These are phyloP conservation scores for Saururus chinensis DNA, from an alignment of 164 flowering plant genomes.

Conservation along the genomic window DNA sequence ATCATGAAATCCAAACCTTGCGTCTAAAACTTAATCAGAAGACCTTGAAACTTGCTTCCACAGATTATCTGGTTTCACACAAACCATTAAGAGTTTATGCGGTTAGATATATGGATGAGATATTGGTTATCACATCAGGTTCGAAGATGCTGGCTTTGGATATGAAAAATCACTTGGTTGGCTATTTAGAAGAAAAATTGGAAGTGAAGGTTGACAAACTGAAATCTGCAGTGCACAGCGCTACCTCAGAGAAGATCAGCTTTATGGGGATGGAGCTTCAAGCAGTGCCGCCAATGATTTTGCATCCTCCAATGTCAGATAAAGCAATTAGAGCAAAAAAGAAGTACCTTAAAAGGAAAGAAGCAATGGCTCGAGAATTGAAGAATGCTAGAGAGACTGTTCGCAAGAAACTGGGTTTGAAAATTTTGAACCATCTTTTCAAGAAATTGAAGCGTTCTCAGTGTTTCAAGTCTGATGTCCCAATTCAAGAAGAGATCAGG, in stretches of 20 bases:
- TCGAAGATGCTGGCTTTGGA: constrained; percentile 48
- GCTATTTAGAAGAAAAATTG: constrained; percentile 45
- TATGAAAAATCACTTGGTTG: constrained; percentile 43
- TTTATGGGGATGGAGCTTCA: constrained; percentile 87
- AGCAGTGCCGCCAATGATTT: constrained; percentile 76
- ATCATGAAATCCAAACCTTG: constrained; percentile 53
- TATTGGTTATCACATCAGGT: constrained; percentile 68
- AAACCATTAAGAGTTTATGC: constrained; percentile 67
- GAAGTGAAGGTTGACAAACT: constrained; percentile 54
- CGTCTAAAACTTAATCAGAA: constrained; percentile 28
- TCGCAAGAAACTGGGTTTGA: constrained; percentile 71
- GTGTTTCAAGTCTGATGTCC: constrained; percentile 53
- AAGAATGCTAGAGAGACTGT: constrained; percentile 72
- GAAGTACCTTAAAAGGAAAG: constrained; percentile 76
- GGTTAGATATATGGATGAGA: constrained; percentile 86
- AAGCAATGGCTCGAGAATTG: constrained; percentile 49
- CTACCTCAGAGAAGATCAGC: constrained; percentile 66
- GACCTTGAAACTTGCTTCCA: constrained; percentile 30
- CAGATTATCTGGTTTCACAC: constrained; percentile 35
- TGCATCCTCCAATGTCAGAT: constrained; percentile 66
- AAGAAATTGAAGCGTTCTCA: constrained; percentile 56
- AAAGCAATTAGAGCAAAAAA: constrained; percentile 81
- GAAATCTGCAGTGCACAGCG: constrained; percentile 66
- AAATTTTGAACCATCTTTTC: constrained; percentile 54
- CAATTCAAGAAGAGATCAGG: constrained; percentile 60